phyloP scores from a whole-genome alignment of 805 yeast species.

The Kodamaea hsintzibuensis region DNA sequence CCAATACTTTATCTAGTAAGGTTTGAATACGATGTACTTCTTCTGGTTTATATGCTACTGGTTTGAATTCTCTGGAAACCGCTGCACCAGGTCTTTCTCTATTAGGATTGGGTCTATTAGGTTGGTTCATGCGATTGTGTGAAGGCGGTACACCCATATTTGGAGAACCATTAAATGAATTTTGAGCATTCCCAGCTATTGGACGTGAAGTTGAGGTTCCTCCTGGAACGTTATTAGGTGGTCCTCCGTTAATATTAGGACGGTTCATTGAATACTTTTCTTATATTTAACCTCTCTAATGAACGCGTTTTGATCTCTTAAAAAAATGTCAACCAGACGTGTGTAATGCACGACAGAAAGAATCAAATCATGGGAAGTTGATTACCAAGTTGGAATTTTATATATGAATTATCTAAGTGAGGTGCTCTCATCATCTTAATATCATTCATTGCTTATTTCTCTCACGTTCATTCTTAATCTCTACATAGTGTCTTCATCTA shows the following conservation, averaged over 20 bases:
- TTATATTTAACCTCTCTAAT: background rate
- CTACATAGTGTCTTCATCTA: too few species aligned
- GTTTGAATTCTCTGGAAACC: slow-evolving; percentile 15
- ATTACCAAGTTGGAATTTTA: too few species aligned
- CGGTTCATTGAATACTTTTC: background rate
- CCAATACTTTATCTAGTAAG: slow-evolving; percentile 45
- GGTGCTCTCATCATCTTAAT: too few species aligned
- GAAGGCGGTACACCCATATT: background rate
- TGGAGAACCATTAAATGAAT: background rate
- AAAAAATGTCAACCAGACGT: background rate
- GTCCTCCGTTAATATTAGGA: background rate
- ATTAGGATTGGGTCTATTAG: background rate
- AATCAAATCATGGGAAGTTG: too few species aligned
- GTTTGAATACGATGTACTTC: slow-evolving; percentile 38
- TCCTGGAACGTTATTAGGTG: background rate
- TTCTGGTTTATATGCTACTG: slow-evolving; percentile 31
- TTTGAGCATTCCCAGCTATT: background rate
- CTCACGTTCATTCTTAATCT: too few species aligned
- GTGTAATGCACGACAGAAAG: background rate
- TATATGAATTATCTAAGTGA: too few species aligned
- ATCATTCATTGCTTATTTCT: too few species aligned
- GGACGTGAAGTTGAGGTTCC: background rate
- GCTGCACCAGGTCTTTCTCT: background rate
- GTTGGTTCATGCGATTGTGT: background rate
- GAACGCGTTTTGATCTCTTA: background rate